Conservation (phyloP, 441 rosid species). For the Gossypium davidsonii region DNA sequence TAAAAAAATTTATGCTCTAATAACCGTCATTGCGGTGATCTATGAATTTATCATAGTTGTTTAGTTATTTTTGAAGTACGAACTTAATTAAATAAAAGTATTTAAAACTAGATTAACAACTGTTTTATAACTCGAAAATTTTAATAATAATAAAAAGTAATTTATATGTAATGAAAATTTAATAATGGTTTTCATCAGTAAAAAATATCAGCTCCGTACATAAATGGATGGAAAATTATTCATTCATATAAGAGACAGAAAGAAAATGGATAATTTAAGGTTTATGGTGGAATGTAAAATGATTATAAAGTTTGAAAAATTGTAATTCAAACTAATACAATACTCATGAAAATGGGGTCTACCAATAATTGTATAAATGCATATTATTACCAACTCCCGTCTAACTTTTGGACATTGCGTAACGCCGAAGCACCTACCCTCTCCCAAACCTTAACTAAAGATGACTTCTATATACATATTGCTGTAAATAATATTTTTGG, state of each 20-base stretch:
- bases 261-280: no score
- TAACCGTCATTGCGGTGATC: not conserved
- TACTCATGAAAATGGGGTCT: slow-evolving; percentile 10
- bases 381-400: not conserved
- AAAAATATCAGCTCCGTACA: no score
- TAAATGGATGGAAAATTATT: no score
- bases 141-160: no score
- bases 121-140: no score
- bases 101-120: no score
- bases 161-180: no score
- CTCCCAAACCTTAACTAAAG: not conserved
- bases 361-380: slow-evolving; percentile 12
- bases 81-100: no score
- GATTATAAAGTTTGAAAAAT: not conserved
- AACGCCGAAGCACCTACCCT: not conserved
- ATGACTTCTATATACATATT: not conserved
- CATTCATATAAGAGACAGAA: no score
- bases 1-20: not conserved
- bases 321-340: not conserved
- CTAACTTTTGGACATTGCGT: slow-evolving; percentile 16
- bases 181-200: not conserved
- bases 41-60: not conserved
- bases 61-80: not conserved
- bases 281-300: not conserved
- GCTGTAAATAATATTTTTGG: not conserved